phyloP scores from a whole-genome alignment of 805 yeast species.

The Priceomyces carsonii region DNA sequence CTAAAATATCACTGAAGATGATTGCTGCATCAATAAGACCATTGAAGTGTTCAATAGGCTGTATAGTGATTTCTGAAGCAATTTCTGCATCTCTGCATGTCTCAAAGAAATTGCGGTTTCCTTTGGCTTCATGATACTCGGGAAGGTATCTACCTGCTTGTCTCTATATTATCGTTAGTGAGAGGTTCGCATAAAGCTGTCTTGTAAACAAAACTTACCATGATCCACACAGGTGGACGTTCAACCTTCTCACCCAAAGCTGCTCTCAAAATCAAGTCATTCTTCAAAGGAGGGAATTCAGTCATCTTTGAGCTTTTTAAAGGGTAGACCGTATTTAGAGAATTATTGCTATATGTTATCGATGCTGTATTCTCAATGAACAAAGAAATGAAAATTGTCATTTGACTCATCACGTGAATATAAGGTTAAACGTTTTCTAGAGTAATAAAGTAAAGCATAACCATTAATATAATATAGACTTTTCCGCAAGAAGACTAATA shows the following conservation, averaged over 20 bases:
- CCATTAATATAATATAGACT: too few species aligned
- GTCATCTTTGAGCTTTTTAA: slow-evolving; percentile 25
- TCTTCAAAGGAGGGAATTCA: slow-evolving; percentile 74
- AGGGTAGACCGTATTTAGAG: too few species aligned
- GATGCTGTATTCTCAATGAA: too few species aligned
- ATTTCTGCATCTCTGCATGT: slow-evolving; percentile 94
- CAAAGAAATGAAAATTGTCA: too few species aligned
- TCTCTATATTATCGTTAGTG: slow-evolving; percentile 44
- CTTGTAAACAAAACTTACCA: slow-evolving; percentile 50
- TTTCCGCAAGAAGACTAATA: too few species aligned
- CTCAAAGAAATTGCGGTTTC: slow-evolving; percentile 83
- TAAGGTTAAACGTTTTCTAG: too few species aligned
- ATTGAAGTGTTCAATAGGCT: slow-evolving; percentile 86
- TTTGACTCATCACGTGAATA: too few species aligned
- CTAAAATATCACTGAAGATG: slow-evolving; percentile 92
- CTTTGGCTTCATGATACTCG: slow-evolving; percentile 89
- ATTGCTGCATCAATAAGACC: slow-evolving; percentile 96
- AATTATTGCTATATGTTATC: too few species aligned
- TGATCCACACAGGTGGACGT: slow-evolving; percentile 97
- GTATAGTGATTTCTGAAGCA: slow-evolving; percentile 92
- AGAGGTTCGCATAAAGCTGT: slow-evolving; percentile 1
- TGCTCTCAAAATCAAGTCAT: slow-evolving; percentile 89
- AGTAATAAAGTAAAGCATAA: too few species aligned
- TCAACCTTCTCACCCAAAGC: slow-evolving; percentile 90
- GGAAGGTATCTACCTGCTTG: slow-evolving; percentile 96